Evolutionary conservation across 2,329 filamentous ascomycete species (phyloP), one percentile per base, ranked within the genome.

Genomic region (Dichotomopilus funicola): DNA sequence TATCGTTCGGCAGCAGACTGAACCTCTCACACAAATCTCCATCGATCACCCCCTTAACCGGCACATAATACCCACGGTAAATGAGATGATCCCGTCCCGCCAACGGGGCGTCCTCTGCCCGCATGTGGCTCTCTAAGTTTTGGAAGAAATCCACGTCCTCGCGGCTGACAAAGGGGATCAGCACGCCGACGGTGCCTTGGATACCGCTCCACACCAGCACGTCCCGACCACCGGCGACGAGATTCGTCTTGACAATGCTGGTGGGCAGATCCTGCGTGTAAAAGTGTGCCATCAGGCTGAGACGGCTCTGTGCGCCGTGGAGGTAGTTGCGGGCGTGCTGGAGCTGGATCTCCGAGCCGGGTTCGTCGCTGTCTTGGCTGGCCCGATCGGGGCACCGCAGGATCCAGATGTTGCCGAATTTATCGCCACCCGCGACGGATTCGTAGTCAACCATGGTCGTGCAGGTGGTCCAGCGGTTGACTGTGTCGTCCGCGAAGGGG

Each of bases 101-200:
- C 47, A 99, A 75, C 6, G 92, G 92, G 38, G 91, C 81, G 66
- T 96, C 91, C 67, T 96, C 90, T 10, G 81, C 83, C 48, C 92
- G 82, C 69, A 99, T 79, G 67, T 95, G 89, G 67, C 88, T 85
- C 73, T 99, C 94, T 31, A 99, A 78, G 59, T 83, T 90, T 70
- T 96, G 91, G 81, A 99, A 99, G 74, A 99, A 97, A 70, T 97
- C 94, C 49, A 95, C 89, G 65, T 97, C 92, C 67, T 97, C 91
- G 40, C 95, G 87, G 60, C 86, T 87, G 47, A 91, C 77, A 68
- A 99, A 97, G 0, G 95, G 94, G 47, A 99, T 87, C 48, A 99
- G 79, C 52, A 96, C 89, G 49, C 92, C 94, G 41, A 99, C 83
- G 0, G 94, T 97, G 49, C 94, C 95, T 72, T 96, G 92, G 13